Base-by-base conservation (phyloP, 164 flowering plant species). In the Magnolia officinalis region DNA sequence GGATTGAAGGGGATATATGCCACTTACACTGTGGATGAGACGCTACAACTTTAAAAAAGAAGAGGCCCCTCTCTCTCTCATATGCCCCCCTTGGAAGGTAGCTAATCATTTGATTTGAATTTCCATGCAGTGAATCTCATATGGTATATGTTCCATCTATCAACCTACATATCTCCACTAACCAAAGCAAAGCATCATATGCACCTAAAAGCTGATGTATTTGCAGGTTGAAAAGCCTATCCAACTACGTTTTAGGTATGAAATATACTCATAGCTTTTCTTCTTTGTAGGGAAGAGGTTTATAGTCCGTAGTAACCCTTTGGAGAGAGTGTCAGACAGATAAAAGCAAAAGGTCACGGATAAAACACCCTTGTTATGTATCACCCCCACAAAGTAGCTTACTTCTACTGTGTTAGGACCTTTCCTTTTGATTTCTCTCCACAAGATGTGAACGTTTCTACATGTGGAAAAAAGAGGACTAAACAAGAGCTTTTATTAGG, bases 71-170 rank as follows among this genome's bases (percentile, higher is more conserved):
- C 81, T 68, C 49, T 72, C 76, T 72, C 74, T 63, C 76, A 23
- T 66, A 20, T 63, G 81, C 45, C 6, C 45, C 45, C 45, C 45
- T 37, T 37, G 45, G 45, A 37, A 55, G 61, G 61, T 55, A 55
- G 61, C 85, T 84, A 87, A 86, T 88, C 86, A 87, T 88, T 83
- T 88, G 84, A 70, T 85, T 86, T 85, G 86, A 83, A 83, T 83
- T 83, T 73, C 74, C 72, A 80, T 75, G 63, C 63, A 76, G 70
- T 79, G 80, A 78, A 81, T 81, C 83, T 78, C 63, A 72, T 73
- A 78, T 55, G 87, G 88, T 81, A 86, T 83, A 87, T 78, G 88
- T 86, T 87, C 90, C 87, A 81, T 85, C 88, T 79, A 84, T 84
- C 84, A 78, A 16, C 58, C 55, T 16, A 80, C 71, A 77, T 73